Evolutionary conservation across 1,284 basidiomycete species (phyloP), one percentile per base, ranked within the genome.

Genomic region (Meira miltonrushii): DNA sequence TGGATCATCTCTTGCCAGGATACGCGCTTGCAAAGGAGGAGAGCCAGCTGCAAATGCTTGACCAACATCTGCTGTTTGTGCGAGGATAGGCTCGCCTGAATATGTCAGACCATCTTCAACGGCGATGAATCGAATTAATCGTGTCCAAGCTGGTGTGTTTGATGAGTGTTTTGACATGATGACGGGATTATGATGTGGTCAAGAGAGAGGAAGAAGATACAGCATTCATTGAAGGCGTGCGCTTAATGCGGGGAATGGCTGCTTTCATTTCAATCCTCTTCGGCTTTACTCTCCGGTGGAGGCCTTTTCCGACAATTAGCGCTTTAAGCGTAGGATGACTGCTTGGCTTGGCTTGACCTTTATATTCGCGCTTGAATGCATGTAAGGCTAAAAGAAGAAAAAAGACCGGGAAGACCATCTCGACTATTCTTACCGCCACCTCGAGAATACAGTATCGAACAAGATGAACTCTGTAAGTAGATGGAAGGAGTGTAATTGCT

Each of bases 81-180:
- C 61, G 60, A 50, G 39, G 12, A 70, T 25, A 1, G 70, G 70
- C 56, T 69, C 66, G 17, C 70, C 70, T 39, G 60, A 65, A 60
- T 71, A 62, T 25, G 52, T 60, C 17, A 58, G 54, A 1, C 60
- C 58, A 43, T 72, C 70, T 55, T 72, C 68, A 48, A 55, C 54
- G 5, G 70, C 70, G 12, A 71, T 55, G 54, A 72, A 72, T 51
- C 69, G 68, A 50, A 72, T 63, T 3, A 72, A 57, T 7, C 70
- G 58, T 52, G 64, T 60, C 68, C 70, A 71, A 8, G 63, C 40
- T 7, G 58, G 58, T 10, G 54, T 2, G 5, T 28, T 21, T 17
- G 21, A 28, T 53, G n/a, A n/a, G n/a, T 23, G 11, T 25, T 13
- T 55, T 48, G 46, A 19, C 46, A 48, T 48, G 12, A n/a, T 43